phyloP scores from a whole-genome alignment of 2,329 filamentous ascomycete genomes.

The Aspergillus pseudotamarii region DNA sequence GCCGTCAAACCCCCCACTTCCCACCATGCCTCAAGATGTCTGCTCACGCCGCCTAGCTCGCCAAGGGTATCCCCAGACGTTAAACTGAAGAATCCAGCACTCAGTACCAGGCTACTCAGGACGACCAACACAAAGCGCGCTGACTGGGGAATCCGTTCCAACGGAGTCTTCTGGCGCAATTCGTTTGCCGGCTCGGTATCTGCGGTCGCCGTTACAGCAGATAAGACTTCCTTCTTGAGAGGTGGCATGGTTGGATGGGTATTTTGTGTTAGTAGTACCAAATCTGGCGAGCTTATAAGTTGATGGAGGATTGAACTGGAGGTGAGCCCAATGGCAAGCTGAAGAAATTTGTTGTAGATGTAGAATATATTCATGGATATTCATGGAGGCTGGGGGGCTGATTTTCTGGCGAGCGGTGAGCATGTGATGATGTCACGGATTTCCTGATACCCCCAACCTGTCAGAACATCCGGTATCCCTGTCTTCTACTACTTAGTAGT shows the following conservation, averaged over 20 bases:
- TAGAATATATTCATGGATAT: neutral
- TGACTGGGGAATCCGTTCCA: slow-evolving; percentile 33
- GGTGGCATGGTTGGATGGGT: slow-evolving; percentile 18
- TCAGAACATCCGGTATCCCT: neutral
- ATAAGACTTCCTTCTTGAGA: slow-evolving; percentile 27
- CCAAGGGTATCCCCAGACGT: slow-evolving; percentile 62
- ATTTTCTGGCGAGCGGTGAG: slow-evolving; percentile 33
- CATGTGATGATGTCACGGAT: slow-evolving; percentile 39
- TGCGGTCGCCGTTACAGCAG: slow-evolving; percentile 14
- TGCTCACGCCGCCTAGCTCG: slow-evolving; percentile 69
- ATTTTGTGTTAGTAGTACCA: neutral
- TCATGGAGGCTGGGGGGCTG: slow-evolving; percentile 12
- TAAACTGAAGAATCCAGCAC: slow-evolving; percentile 65
- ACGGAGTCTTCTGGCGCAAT: slow-evolving; percentile 18
- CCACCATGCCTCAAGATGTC: slow-evolving; percentile 62
- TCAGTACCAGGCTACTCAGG: slow-evolving; percentile 62
- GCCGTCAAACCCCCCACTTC: slow-evolving; percentile 61
- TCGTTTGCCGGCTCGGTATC: slow-evolving; percentile 9
- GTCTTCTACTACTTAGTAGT: too few relatives aligned
- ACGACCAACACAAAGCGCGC: slow-evolving; percentile 51
- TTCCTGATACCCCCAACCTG: neutral
- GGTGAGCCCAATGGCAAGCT: neutral
- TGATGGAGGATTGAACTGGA: slow-evolving; percentile 1
- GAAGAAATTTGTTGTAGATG: neutral
- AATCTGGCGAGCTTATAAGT: neutral